Evolutionary conservation across 2,329 filamentous ascomycete species (phyloP), one percentile per base, ranked within the genome.

Genomic region (Zymoseptoria ardabiliae): DNA sequence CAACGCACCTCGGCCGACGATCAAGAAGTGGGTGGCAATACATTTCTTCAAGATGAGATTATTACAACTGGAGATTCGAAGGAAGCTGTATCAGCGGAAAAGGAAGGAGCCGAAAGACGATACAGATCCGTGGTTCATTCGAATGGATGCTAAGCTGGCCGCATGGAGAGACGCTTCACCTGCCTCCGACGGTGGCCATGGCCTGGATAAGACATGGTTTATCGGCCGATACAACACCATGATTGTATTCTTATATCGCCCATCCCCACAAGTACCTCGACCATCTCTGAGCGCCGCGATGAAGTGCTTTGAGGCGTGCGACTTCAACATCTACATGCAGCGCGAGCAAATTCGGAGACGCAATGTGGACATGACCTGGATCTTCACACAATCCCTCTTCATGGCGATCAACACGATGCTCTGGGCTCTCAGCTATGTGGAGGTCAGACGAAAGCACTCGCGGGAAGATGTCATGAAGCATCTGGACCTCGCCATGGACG

Each of bases 1-100:
- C 0, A 81, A 78, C 10, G 89, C 87, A 0, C 87, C 87, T 4
- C 61, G 66, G 52, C 81, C 84, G 1, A 90, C 89, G 45, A 81
- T 92, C 65, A 90, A 89, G 70, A 99, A 99, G 73, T 84, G 90
- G 68, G 86, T 96, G 23, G 87, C 91, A 2, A 91, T 97, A 62
- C 93, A 99, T 72, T 94, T 96, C 68, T 91, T 91, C 78, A 93
- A 90, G 71, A 95, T 97, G 90, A 83, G 91, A 58, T 75, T 95
- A 59, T 78, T 92, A 11, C 92, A 97, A 72, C 85, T 92, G 13
- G 93, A 97, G 74, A 94, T 97, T 50, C 83, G 91, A 59, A 84
- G 91, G 59, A 87, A 86, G 6, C 78, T 97, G 0, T 97, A 99
- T 71, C 87, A 96, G 67, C 88, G 87, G 73, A 94, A 94, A 73